Evolutionary conservation across 176 grass and related monocot genomes (phyloP).

Genomic region (Aegilops bicornis): DNA sequence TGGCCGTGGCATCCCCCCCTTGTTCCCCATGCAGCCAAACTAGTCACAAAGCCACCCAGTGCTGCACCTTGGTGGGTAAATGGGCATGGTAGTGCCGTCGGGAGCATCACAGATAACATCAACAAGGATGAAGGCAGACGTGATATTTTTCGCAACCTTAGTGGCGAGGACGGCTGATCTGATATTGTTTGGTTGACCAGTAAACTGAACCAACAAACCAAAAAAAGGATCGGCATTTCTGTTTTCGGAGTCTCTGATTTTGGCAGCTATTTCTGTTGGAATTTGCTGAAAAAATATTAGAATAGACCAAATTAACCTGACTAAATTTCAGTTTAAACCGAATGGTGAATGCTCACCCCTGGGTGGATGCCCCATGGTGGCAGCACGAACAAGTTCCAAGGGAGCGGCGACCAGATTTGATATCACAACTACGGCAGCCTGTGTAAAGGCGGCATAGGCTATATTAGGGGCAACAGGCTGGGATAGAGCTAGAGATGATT

Average conservation of each 20-base stretch:
- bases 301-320: not conserved
- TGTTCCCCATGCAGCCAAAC: not conserved
- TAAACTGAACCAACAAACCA: not conserved
- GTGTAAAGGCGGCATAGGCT: not conserved
- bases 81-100: not conserved
- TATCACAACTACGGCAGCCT: not conserved
- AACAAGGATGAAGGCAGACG: not conserved
- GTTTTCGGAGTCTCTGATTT: not conserved
- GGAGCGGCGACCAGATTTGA: not conserved
- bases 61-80: not conserved
- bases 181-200: not conserved
- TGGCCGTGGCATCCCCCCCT: not conserved
- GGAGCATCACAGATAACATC: not conserved
- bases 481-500: not conserved
- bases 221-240: not conserved
- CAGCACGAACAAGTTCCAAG: not conserved
- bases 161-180: not conserved
- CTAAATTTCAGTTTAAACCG: not conserved
- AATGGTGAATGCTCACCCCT: not conserved
- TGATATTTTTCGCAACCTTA: not conserved
- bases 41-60: not conserved
- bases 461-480: not conserved
- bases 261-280: not conserved
- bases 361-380: constrained; percentile 3
- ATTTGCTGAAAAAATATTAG: not conserved